Evolutionary conservation across 2,329 filamentous ascomycete species (phyloP).

Genomic region (Periconia digitata): DNA sequence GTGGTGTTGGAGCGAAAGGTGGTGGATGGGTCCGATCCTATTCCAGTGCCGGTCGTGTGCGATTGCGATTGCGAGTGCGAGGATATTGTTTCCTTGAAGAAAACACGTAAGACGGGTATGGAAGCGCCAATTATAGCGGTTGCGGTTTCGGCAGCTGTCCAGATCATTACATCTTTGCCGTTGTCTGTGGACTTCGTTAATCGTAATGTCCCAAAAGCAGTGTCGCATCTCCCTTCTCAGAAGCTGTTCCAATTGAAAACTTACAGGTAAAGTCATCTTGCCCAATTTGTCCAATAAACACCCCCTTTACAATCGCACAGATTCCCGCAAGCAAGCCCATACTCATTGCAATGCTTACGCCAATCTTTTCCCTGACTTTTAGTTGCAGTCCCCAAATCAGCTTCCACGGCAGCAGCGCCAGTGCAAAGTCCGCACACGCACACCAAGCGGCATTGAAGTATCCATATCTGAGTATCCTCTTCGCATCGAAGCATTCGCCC

Average conservation of each 20-base stretch:
- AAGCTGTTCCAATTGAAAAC: neutral
- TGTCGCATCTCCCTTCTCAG: too few relatives aligned
- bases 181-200: conserved; percentile 22
- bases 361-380: conserved; percentile 25
- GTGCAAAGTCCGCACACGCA: conserved; percentile 22
- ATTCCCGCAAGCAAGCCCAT: conserved; percentile 29
- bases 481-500: conserved; percentile 24
- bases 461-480: conserved; percentile 21
- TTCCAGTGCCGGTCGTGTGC: too few relatives aligned
- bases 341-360: conserved; percentile 33
- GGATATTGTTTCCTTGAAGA: conserved; percentile 29
- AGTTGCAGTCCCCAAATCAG: conserved; percentile 27
- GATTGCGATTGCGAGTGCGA: neutral
- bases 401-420: conserved; percentile 31
- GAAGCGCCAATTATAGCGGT: conserved; percentile 32
- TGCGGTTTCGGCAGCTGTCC: conserved; percentile 33
- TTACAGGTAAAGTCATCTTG: conserved; percentile 26
- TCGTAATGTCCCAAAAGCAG: too few relatives aligned
- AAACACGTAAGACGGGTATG: conserved; percentile 33
- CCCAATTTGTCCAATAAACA: conserved; percentile 26
- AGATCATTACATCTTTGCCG: conserved; percentile 32
- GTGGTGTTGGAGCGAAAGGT: too few relatives aligned
- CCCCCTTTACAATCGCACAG: conserved; percentile 29
- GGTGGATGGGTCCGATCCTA: too few relatives aligned
- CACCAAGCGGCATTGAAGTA: conserved; percentile 33